Evolutionary conservation across 176 grass and related monocot genomes (phyloP).

Genomic region (Saccharum spontaneum): DNA sequence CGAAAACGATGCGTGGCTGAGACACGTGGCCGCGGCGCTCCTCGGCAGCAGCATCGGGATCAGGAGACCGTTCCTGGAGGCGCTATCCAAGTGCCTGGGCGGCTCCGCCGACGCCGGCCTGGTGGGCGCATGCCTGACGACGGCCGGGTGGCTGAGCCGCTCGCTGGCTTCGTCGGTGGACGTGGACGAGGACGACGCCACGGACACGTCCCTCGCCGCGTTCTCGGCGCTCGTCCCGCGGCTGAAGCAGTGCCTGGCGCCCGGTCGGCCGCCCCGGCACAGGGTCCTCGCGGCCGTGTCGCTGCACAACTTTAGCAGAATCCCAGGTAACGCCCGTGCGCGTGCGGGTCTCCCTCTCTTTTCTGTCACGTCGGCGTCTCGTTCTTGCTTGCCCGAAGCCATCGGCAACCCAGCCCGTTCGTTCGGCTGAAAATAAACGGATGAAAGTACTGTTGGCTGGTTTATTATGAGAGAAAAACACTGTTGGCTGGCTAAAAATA

Average conservation of each 20-base stretch:
- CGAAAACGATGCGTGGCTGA: conserved; percentile 39
- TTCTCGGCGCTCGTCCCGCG: conserved; percentile 56
- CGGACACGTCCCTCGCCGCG: conserved; percentile 42
- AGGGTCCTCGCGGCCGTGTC: conserved; percentile 49
- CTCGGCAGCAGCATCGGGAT: conserved; percentile 20
- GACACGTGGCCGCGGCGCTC: conserved; percentile 23
- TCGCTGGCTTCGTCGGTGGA: conserved; percentile 24
- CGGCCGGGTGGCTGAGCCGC: conserved; percentile 53
- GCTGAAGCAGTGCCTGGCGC: conserved; percentile 33
- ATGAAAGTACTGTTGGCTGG: no score
- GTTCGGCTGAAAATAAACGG: no score
- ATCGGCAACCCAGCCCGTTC: no score
- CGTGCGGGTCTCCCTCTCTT: background rate
- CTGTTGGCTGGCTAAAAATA: no score
- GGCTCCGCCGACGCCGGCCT: conserved; percentile 28
- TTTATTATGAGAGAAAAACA: no score
- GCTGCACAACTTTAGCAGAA: conserved; percentile 55
- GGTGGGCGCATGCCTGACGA: conserved; percentile 44
- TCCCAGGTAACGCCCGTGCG: conserved; percentile 27
- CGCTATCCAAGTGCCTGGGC: conserved; percentile 54
- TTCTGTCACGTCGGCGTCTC: background rate
- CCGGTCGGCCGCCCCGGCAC: conserved; percentile 6
- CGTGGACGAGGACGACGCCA: background rate
- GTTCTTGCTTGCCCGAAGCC: background rate
- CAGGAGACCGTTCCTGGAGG: conserved; percentile 47